Evolutionary conservation across 805 yeast species (phyloP).

Genomic region (Wickerhamomyces hampshirensis): DNA sequence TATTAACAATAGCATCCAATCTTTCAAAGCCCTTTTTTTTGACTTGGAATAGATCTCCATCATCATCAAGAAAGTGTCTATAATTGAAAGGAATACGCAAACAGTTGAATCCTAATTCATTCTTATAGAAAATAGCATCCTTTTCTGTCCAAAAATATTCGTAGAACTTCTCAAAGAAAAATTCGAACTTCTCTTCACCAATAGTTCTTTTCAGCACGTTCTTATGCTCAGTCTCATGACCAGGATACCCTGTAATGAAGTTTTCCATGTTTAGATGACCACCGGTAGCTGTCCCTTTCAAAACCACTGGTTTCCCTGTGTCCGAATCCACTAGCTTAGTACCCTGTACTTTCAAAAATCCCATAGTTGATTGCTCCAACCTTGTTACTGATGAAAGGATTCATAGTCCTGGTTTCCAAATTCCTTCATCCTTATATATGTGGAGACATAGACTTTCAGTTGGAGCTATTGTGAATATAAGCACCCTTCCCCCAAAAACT

Average conservation of each 20-base stretch:
- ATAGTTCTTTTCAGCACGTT: conserved; percentile 33
- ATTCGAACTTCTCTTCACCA: conserved; percentile 44
- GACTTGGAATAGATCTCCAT: conserved; percentile 36
- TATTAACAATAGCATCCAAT: conserved; percentile 38
- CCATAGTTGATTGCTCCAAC: conserved; percentile 8
- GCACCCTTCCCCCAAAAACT: no score
- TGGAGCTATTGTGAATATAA: no score
- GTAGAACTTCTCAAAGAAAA: conserved; percentile 46
- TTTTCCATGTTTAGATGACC: conserved; percentile 53
- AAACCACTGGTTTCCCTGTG: conserved; percentile 33
- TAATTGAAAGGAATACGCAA: conserved; percentile 49
- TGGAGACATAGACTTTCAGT: no score
- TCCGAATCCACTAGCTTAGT: conserved; percentile 45
- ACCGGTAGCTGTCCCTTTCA: conserved; percentile 45
- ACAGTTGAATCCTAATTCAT: conserved; percentile 38
- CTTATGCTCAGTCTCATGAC: conserved; percentile 49
- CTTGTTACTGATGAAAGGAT: no score
- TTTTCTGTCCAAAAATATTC: conserved; percentile 49
- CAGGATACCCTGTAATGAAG: conserved; percentile 52
- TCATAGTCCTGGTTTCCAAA: no score
- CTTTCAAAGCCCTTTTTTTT: conserved; percentile 41
- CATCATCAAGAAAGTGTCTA: conserved; percentile 44
- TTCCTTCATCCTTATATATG: no score
- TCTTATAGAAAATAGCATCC: conserved; percentile 42
- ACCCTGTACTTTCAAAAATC: conserved; percentile 37